Conservation (phyloP, 768 basidiomycete species). For the Suillus placidus region DNA sequence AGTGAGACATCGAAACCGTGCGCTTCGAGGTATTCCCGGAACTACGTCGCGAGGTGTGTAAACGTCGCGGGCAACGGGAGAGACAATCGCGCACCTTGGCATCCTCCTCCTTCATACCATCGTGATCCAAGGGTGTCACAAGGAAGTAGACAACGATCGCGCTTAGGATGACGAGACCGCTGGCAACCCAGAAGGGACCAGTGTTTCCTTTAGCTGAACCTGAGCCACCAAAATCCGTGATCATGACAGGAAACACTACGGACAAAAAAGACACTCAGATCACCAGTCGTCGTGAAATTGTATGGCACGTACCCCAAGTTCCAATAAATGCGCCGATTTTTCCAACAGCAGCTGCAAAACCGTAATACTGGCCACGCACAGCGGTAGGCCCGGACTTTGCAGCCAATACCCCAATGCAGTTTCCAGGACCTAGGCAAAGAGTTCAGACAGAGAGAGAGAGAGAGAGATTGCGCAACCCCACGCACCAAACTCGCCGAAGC, state of each 20-base stretch:
- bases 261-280: slow-evolving; percentile 7
- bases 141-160: slow-evolving; percentile 74
- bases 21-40: slow-evolving; percentile 79
- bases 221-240: slow-evolving; percentile 64
- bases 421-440: slow-evolving; percentile 64
- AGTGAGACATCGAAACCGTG: slow-evolving; percentile 77
- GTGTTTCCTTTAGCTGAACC: slow-evolving; percentile 63
- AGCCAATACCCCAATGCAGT: slow-evolving; percentile 83
- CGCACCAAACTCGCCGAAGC: slow-evolving; percentile 83
- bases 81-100: slow-evolving; percentile 45
- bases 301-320: slow-evolving; percentile 67
- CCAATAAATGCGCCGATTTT: slow-evolving; percentile 85
- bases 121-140: slow-evolving; percentile 71
- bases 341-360: slow-evolving; percentile 81
- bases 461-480: not conserved
- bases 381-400: slow-evolving; percentile 86
- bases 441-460: slow-evolving; percentile 12
- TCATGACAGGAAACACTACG: slow-evolving; percentile 67
- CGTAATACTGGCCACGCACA: slow-evolving; percentile 84
- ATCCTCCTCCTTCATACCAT: slow-evolving; percentile 84
- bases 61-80: not conserved
- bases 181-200: slow-evolving; percentile 88
- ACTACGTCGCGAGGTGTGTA: slow-evolving; percentile 41
- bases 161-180: slow-evolving; percentile 79
- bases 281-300: not conserved